Conservation (phyloP, 805 yeast species). For the Spathaspora gorwiae region DNA sequence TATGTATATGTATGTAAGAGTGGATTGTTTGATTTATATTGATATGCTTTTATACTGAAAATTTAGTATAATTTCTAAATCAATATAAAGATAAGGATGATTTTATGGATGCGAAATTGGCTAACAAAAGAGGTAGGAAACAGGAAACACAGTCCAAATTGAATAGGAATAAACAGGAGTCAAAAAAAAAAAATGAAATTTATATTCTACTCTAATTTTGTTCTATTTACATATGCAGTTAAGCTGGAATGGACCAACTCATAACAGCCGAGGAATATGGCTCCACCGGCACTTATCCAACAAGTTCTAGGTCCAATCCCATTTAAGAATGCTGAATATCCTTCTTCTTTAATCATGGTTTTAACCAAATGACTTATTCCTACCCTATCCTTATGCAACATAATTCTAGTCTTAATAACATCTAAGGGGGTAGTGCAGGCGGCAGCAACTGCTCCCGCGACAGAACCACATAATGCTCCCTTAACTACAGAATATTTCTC, state of each 20-base stretch:
- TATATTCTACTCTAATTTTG: not conserved
- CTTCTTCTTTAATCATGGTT: slow-evolving; percentile 65
- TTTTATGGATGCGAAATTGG: too few species aligned
- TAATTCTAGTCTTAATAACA: slow-evolving; percentile 76
- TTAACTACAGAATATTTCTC: slow-evolving; percentile 55
- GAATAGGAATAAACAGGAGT: too few species aligned
- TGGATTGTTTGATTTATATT: too few species aligned
- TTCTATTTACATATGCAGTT: slow-evolving; percentile 1
- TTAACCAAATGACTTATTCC: slow-evolving; percentile 45
- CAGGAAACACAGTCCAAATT: too few species aligned
- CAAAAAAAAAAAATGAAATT: too few species aligned
- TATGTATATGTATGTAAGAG: too few species aligned
- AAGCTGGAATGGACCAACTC: slow-evolving; percentile 57
- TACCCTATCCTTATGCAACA: slow-evolving; percentile 58
- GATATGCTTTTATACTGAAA: too few species aligned
- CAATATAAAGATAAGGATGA: too few species aligned
- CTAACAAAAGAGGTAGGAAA: too few species aligned
- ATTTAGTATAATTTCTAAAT: too few species aligned
- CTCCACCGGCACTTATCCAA: slow-evolving; percentile 99
- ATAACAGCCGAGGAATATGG: slow-evolving; percentile 91
- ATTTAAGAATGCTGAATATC: slow-evolving; percentile 61
- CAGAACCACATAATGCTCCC: slow-evolving; percentile 80
- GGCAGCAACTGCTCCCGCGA: slow-evolving; percentile 81
- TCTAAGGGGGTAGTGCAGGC: slow-evolving; percentile 79
- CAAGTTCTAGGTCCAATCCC: slow-evolving; percentile 94